Evolutionary conservation across 129 eudicot genomes (phyloP), one percentile per base, ranked within the genome.

Genomic region (Arctium minus): DNA sequence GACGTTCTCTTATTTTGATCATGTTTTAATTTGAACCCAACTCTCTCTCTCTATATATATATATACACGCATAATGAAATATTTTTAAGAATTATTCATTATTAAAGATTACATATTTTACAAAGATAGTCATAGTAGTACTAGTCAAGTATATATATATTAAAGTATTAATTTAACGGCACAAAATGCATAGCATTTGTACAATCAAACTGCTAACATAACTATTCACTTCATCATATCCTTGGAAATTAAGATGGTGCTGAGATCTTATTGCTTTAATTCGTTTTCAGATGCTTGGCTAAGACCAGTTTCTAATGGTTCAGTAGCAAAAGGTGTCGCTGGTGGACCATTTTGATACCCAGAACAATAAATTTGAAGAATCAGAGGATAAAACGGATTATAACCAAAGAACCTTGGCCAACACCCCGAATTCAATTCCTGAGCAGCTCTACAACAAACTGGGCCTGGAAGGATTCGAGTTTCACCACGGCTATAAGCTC

Each of bases 401-500:
- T 1, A 15, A 69, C 82, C 87, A 15, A 83, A 86, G 30, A 29
- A 11, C 32, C 2, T 40, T 1, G 86, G 84, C 87, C 82, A 86
- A 74, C 89, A 86, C 10, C 81, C 72, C 0, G 70, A 50, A 53
- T 76, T 75, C 60, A 86, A 22, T 48, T 71, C 85, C 37, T 53
- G 80, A 67, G 77, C 86, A 18, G 85, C 86, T 76, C 22, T 50
- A 68, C 89, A 86, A 82, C 89, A 86, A 31, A 11, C 73, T 2
- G 85, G 84, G 30, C 87, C 89, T 9, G 80, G 7, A 15, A 76
- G 22, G 30, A 79, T 68, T 79, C 83, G 76, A 79, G 44, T 48
- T 86, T 86, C 82, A 42, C 85, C 82, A 22, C 62, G 44, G 29
- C 36, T 44, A 3, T 27, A 79, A 53, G 64, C 75, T 48, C 64